Percentiles rank a stretch among this genome's conserved stretches.
phyloP scores from a whole-genome alignment of 208 protist genomes.

The Histomonas meleagridis region DNA sequence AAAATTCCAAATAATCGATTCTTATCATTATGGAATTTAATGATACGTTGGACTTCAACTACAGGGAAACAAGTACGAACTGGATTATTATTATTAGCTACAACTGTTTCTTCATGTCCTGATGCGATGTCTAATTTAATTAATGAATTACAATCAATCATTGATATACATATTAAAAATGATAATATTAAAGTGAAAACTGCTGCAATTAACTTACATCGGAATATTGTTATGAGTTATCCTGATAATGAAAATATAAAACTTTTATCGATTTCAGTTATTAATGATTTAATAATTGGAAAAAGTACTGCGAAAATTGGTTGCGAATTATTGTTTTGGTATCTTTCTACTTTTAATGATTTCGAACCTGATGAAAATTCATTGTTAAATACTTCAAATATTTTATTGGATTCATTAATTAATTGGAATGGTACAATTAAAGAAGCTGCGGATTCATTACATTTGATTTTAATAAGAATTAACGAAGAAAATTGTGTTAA shows the following conservation, averaged over 20 bases:
- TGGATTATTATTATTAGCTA: background rate
- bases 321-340: background rate
- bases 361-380: background rate
- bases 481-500: background rate
- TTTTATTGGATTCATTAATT: background rate
- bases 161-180: background rate
- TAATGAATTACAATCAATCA: background rate
- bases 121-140: background rate
- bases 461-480: background rate
- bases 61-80: background rate
- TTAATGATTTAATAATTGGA: background rate
- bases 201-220: background rate
- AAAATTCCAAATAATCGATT: background rate
- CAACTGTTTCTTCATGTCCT: background rate
- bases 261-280: background rate
- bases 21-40: background rate
- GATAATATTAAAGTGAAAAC: background rate
- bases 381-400: background rate
- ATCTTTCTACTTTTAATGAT: background rate
- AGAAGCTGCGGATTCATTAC: background rate
- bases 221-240: background rate
- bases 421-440: background rate
- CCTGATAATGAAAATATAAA: background rate
- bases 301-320: background rate
- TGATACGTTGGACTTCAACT: background rate